A percentile compares a stretch with the other conserved stretches of the same genome.
phyloP scores from a whole-genome alignment of 1,284 basidiomycete genomes.

The Ceratobasidium sp. region DNA sequence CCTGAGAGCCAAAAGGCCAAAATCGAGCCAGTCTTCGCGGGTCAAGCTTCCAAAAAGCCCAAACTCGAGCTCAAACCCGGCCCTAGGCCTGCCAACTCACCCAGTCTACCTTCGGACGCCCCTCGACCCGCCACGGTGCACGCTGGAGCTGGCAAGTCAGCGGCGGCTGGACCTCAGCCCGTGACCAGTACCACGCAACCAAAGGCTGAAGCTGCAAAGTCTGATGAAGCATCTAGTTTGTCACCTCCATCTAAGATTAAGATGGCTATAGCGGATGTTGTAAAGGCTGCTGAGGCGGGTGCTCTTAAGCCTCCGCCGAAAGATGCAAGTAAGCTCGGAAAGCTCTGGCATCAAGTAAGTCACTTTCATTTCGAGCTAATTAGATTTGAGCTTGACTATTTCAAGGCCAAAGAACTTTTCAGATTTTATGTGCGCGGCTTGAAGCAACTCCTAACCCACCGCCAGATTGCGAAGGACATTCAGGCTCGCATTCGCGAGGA shows the following conservation, averaged over 20 bases:
- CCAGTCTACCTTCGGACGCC: neutral
- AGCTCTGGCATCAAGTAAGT: conserved; percentile 70
- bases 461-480: conserved; percentile 65
- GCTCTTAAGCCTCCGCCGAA: conserved; percentile 71
- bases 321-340: conserved; percentile 65
- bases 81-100: conserved; percentile 5
- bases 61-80: conserved; percentile 33
- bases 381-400: conserved; percentile 42
- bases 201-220: neutral
- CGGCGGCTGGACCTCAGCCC: conserved; percentile 15
- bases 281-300: conserved; percentile 71
- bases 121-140: neutral
- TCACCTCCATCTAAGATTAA: conserved; percentile 52
- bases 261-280: conserved; percentile 68
- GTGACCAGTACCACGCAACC: neutral
- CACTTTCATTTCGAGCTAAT: neutral
- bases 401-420: conserved; percentile 54
- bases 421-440: conserved; percentile 83
- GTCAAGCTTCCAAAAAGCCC: conserved; percentile 13
- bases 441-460: conserved; percentile 72
- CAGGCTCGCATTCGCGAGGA: conserved; percentile 62
- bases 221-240: neutral
- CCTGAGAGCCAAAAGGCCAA: neutral
- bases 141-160: conserved; percentile 2
- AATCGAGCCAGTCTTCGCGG: conserved; percentile 24